Conservation (phyloP, 2,329 filamentous ascomycete genomes). For the Fusarium proliferatum region DNA sequence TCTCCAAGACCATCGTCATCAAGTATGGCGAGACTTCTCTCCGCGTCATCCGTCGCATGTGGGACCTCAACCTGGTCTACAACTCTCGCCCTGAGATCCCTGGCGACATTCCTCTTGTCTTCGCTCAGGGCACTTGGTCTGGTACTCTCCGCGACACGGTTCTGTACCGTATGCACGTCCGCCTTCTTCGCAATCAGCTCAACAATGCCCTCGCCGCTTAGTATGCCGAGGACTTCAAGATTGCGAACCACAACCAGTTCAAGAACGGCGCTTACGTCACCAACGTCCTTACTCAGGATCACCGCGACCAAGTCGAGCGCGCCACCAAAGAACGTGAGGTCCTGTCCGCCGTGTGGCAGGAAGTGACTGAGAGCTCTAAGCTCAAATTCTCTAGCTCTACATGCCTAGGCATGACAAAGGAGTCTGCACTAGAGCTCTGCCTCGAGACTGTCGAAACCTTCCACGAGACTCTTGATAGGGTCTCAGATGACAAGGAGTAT, state of each 20-base stretch:
- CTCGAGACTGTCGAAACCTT: constrained; percentile 21
- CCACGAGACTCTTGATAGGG: constrained; percentile 6
- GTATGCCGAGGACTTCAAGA: constrained; percentile 34
- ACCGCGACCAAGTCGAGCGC: constrained; percentile 23
- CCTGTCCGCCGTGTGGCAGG: background rate
- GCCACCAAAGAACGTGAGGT: constrained; percentile 16
- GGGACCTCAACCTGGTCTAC: constrained; percentile 35
- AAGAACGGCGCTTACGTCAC: constrained; percentile 10
- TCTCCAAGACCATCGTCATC: constrained; percentile 29
- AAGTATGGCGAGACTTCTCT: constrained; percentile 38
- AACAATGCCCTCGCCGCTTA: constrained; percentile 31
- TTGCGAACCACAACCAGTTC: background rate
- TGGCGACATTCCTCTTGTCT: constrained; percentile 4
- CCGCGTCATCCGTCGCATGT: constrained; percentile 30
- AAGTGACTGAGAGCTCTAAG: background rate
- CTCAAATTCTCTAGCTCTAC: background rate
- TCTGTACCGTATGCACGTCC: constrained; percentile 25
- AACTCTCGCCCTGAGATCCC: constrained; percentile 23
- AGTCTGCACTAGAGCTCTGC: constrained; percentile 18
- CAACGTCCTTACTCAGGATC: constrained; percentile 27
- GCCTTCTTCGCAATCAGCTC: constrained; percentile 26
- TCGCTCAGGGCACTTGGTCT: constrained; percentile 22
- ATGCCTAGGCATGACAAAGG: background rate
- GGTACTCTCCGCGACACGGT: constrained; percentile 14
- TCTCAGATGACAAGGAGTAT: background rate